These are phyloP conservation scores for Handroanthus guayacan DNA, from an alignment of 257 asterid genomes.

Conservation along the genomic window DNA sequence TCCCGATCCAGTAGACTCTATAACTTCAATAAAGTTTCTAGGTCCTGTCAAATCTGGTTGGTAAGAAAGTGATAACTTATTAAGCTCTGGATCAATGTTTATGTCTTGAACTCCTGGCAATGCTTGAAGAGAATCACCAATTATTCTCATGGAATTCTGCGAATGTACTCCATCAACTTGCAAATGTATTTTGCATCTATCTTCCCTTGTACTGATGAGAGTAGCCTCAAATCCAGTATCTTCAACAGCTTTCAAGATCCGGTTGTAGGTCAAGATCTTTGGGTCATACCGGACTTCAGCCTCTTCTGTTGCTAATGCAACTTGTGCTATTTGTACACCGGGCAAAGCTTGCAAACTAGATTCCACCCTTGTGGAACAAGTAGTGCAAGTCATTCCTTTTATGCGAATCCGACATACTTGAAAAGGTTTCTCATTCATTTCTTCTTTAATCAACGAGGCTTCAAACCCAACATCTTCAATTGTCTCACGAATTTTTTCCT, in stretches of 20 bases:
- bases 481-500: conserved; percentile 55
- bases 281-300: conserved; percentile 60
- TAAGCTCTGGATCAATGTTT: conserved; percentile 34
- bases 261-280: conserved; percentile 38
- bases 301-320: conserved; percentile 51
- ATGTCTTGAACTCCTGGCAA: conserved; percentile 56
- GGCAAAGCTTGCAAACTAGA: conserved; percentile 46
- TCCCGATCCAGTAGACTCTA: conserved; percentile 50
- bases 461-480: conserved; percentile 70
- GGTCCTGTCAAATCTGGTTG: conserved; percentile 68
- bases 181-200: conserved; percentile 46
- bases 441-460: conserved; percentile 50
- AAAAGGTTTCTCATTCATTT: conserved; percentile 36
- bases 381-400: conserved; percentile 59
- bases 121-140: conserved; percentile 48
- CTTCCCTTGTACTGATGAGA: conserved; percentile 52
- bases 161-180: conserved; percentile 47
- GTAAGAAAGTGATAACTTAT: conserved; percentile 50
- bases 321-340: conserved; percentile 59
- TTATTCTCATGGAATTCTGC: conserved; percentile 40
- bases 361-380: conserved; percentile 67
- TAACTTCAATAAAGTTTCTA: conserved; percentile 49
- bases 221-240: conserved; percentile 63
- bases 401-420: conserved; percentile 55
- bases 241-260: conserved; percentile 46